Percentiles rank a stretch among this genome's conserved stretches.
Evolutionary conservation across 768 basidiomycete genomes (phyloP).

Genomic region (Trametes cinnabarina): DNA sequence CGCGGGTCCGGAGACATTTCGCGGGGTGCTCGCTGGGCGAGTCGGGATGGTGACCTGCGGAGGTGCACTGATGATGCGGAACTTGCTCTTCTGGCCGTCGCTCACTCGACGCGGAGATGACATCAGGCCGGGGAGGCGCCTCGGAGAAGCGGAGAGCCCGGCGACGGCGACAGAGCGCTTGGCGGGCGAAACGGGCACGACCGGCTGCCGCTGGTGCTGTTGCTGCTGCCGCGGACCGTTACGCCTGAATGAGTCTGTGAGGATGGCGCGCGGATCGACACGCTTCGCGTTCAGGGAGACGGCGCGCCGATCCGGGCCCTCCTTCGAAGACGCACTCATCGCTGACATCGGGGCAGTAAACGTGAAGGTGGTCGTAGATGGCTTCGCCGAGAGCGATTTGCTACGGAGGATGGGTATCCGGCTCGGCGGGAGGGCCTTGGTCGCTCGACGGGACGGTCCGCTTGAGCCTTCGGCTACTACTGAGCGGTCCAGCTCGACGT

Average conservation of each 20-base stretch:
- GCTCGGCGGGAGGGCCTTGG: background rate
- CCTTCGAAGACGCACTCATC: background rate
- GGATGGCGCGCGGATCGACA: background rate
- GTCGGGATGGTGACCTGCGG: background rate
- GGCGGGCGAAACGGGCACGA: background rate
- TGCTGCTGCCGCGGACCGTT: background rate
- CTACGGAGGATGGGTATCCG: background rate
- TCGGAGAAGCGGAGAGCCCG: background rate
- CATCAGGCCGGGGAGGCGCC: background rate
- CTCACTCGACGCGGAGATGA: background rate
- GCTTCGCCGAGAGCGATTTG: conserved; percentile 1
- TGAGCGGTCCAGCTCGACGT: background rate
- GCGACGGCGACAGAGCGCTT: background rate
- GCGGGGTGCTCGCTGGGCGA: background rate
- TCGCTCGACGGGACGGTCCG: background rate
- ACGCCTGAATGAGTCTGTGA: background rate
- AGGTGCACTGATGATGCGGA: background rate
- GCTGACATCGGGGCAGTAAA: background rate
- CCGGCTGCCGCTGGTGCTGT: background rate
- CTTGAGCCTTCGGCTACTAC: background rate
- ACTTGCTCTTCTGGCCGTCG: background rate
- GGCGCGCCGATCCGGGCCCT: background rate
- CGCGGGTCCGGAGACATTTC: background rate
- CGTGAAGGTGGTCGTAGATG: background rate
- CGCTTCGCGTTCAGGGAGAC: background rate